A percentile compares a stretch with the other conserved stretches of the same genome.
Conservation (phyloP, 2,329 filamentous ascomycete genomes). For the Cladosporium velox region DNA sequence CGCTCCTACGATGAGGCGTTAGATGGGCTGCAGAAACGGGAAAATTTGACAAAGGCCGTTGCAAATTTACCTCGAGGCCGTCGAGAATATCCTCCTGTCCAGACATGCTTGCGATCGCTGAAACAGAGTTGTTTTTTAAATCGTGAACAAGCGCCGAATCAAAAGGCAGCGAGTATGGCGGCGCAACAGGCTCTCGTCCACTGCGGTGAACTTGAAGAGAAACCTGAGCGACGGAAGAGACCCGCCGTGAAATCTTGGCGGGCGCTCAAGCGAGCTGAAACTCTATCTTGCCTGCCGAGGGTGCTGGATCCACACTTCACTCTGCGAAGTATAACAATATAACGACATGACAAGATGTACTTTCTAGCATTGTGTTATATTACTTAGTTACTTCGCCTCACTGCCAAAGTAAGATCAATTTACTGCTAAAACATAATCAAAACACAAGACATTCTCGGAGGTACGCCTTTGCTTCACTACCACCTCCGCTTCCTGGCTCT, state of each 20-base stretch:
- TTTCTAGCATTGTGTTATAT: neutral
- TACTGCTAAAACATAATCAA: neutral
- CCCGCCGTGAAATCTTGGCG: conserved; percentile 19
- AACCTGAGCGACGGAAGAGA: conserved; percentile 1
- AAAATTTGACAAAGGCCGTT: conserved; percentile 16
- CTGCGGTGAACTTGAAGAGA: conserved; percentile 21
- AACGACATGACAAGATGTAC: neutral
- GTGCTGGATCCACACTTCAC: neutral
- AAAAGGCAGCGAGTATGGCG: conserved; percentile 11
- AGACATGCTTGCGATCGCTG: conserved; percentile 21
- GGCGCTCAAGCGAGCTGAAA: neutral
- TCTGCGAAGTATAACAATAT: neutral
- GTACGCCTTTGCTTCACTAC: neutral
- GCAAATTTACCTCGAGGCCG: conserved; percentile 38
- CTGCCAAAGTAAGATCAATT: neutral
- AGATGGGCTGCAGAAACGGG: conserved; percentile 20
- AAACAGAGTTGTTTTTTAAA: neutral
- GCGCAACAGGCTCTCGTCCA: neutral
- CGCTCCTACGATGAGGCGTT: conserved; percentile 47
- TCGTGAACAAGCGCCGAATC: neutral
- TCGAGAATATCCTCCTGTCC: conserved; percentile 28
- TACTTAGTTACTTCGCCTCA: neutral
- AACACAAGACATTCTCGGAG: neutral
- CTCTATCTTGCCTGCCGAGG: conserved; percentile 10
- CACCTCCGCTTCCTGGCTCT: neutral